These are phyloP conservation scores for Eustoma russellianum DNA, from an alignment of 257 asterid genomes.

Conservation along the genomic window DNA sequence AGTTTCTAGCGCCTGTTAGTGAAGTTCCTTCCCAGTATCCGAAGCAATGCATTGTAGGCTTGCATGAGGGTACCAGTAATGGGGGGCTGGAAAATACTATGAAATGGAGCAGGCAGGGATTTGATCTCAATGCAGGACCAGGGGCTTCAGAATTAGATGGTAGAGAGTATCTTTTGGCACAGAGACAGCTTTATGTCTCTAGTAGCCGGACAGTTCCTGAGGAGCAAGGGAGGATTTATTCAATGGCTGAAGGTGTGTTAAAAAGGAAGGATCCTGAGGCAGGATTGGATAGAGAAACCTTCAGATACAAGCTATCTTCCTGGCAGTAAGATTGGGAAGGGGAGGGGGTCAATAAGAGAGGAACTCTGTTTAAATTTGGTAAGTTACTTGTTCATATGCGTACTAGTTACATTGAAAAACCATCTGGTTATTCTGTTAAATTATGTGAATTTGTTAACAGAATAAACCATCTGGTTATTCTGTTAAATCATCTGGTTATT, in stretches of 20 bases:
- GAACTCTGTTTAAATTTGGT: constrained; percentile 4
- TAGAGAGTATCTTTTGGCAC: constrained; percentile 42
- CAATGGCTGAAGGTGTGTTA: constrained; percentile 36
- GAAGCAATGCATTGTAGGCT: constrained; percentile 50
- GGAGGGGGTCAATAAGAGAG: neutral
- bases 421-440: no score
- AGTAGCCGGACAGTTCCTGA: constrained; percentile 52
- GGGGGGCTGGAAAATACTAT: constrained; percentile 41
- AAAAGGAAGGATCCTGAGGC: constrained; percentile 83
- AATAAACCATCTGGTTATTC: no score
- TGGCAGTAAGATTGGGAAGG: constrained; percentile 31
- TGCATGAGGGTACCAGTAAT: constrained; percentile 32
- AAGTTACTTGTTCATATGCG: constrained; percentile 1
- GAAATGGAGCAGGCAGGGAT: constrained; percentile 60
- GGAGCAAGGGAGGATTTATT: constrained; percentile 52
- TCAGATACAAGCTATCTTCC: constrained; percentile 62
- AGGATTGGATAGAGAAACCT: constrained; percentile 55
- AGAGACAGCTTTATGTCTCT: constrained; percentile 45
- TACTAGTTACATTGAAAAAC: no score
- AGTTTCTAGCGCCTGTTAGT: constrained; percentile 45
- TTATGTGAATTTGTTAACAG: no score
- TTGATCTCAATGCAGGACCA: constrained; percentile 85
- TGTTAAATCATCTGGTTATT: no score
- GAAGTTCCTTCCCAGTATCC: constrained; percentile 50
- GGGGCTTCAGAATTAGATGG: constrained; percentile 52